Percentiles rank a stretch among this genome's conserved stretches.
phyloP scores from a whole-genome alignment of 2,329 filamentous ascomycete genomes.

The Nigrospora osmanthi region DNA sequence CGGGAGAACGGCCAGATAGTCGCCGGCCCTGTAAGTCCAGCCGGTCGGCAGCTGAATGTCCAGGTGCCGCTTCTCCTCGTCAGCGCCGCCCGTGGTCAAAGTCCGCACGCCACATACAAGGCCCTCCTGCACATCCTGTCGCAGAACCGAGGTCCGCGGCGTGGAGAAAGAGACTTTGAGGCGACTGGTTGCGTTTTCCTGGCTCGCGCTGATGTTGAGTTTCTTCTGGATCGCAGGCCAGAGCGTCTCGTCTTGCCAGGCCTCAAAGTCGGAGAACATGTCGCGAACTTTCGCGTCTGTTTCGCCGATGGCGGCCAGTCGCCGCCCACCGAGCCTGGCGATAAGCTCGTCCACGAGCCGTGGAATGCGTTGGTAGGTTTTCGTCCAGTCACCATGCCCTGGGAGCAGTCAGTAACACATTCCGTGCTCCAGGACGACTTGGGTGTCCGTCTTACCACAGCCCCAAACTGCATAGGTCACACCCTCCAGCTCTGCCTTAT shows the following conservation, averaged over 20 bases:
- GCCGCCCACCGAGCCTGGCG: conserved; percentile 35
- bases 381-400: conserved; percentile 29
- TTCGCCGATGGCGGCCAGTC: conserved; percentile 36
- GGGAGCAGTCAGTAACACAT: conserved; percentile 23
- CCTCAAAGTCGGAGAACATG: conserved; percentile 43
- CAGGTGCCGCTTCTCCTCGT: conserved; percentile 50
- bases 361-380: conserved; percentile 50
- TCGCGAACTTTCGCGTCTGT: conserved; percentile 46
- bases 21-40: conserved; percentile 61
- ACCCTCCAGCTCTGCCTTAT: conserved; percentile 36
- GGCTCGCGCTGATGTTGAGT: conserved; percentile 12
- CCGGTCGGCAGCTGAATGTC: conserved; percentile 60
- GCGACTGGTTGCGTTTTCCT: conserved; percentile 11
- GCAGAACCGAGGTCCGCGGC: conserved; percentile 47
- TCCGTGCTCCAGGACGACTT: conserved; percentile 27
- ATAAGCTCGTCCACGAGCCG: conserved; percentile 41
- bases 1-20: conserved; percentile 69
- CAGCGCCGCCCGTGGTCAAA: conserved; percentile 42
- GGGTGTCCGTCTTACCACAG: conserved; percentile 35
- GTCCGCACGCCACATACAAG: conserved; percentile 44
- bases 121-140: conserved; percentile 57
- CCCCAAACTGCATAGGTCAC: conserved; percentile 64
- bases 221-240: conserved; percentile 40
- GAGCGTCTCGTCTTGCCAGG: conserved; percentile 16
- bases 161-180: conserved; percentile 43